Evolutionary conservation across 106 monocot genomes (phyloP), one percentile per base, ranked within the genome.

Genomic region (Hemerocallis citrina): DNA sequence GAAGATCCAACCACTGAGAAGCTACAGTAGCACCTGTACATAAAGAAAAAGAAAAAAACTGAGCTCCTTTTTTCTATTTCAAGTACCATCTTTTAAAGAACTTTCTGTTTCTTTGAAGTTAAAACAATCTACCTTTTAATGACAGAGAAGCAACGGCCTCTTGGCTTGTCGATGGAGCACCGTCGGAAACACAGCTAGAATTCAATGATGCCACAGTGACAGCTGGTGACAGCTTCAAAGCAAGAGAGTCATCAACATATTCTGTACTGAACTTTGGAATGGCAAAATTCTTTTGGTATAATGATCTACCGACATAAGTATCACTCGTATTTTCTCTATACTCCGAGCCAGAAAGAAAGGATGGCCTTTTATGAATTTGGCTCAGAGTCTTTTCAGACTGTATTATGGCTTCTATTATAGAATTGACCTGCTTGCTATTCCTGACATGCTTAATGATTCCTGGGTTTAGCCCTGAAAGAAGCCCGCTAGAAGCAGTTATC

Each of bases 401-500:
- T 30, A 96, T 70, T 39, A 87, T 76, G 16, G 86, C 84, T 65
- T 86, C 74, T 74, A 96, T 87, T 55, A 90, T 96, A 5, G 86
- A 73, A 45, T 69, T 80, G 24, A 96, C 90, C 68, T 96, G 95
- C 39, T 96, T 87, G 59, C 81, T 79, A 42, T 96, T 90, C 64
- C 90, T 83, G 5, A 96, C 95, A 64, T 90, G 86, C 16, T 96
- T 90, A 23, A 96, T 96, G 59, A 96, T 90, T 51, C 95, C 95
- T 25, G 86, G 95, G 52, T 96, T 84, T 61, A 90, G 36, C 49
- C 83, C 77, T 17, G 90, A 83, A 41, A 96, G 82, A 22, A 90
- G 61, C 27, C 83, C 90, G 72, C 74, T 84, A 4, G 95, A 86
- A 66, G 70, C 74, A 59, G 75, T 68, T 35, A 66, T 55, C 34